phyloP scores from a whole-genome alignment of 495 filamentous ascomycete species.

The Neurospora sp. region DNA sequence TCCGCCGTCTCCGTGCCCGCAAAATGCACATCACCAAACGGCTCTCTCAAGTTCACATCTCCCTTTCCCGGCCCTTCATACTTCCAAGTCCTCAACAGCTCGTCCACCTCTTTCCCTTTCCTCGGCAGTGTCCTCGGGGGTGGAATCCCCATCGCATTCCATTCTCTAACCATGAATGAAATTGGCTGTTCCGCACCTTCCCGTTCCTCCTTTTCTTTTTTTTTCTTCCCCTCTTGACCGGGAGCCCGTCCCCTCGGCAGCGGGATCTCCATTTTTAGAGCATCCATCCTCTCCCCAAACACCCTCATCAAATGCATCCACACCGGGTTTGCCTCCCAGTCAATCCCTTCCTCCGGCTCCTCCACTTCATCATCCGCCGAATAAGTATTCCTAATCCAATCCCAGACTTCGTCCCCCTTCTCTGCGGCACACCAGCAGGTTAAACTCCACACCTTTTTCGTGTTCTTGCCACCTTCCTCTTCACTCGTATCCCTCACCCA shows the following conservation, averaged over 20 bases:
- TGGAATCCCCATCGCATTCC: background rate
- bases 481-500: conserved; percentile 33
- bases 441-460: background rate
- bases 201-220: background rate
- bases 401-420: background rate
- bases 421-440: background rate
- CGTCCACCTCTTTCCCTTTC: background rate
- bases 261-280: background rate
- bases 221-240: background rate
- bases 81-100: background rate
- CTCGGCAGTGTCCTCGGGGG: conserved; percentile 2
- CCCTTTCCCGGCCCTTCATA: conserved; percentile 3
- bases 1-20: conserved; percentile 34
- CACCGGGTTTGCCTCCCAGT: background rate
- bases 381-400: conserved; percentile 22
- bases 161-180: background rate
- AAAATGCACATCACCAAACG: conserved; percentile 35
- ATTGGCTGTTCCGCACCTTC: background rate
- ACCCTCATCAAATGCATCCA: conserved; percentile 1
- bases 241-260: background rate
- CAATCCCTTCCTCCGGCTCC: background rate
- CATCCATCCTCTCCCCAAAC: background rate
- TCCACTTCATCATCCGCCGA: conserved; percentile 22
- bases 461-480: conserved; percentile 23
- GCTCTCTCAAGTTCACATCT: conserved; percentile 14